phyloP scores from a whole-genome alignment of 2,329 filamentous ascomycete genomes.

The Waltergamsia citrina region DNA sequence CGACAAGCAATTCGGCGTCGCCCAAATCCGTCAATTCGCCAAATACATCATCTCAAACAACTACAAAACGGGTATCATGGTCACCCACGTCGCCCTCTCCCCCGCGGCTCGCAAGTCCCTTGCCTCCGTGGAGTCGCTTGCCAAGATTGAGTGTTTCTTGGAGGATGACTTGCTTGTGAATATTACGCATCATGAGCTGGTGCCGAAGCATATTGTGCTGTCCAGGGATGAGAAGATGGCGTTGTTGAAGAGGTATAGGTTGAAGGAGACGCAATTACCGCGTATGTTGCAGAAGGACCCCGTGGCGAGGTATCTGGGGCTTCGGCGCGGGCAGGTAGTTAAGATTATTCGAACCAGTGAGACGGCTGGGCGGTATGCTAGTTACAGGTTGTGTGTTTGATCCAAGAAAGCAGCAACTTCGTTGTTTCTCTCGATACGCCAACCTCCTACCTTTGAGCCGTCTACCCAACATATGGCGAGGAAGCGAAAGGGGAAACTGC shows the following conservation, averaged over 20 bases:
- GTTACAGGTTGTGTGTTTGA: slow-evolving; percentile 69
- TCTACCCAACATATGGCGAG: no score
- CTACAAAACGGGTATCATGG: slow-evolving; percentile 84
- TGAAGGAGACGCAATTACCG: slow-evolving; percentile 96
- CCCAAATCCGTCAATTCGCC: slow-evolving; percentile 85
- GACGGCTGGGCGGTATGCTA: slow-evolving; percentile 92
- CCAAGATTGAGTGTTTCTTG: slow-evolving; percentile 86
- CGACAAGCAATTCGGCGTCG: slow-evolving; percentile 75
- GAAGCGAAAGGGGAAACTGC: no score
- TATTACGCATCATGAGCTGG: slow-evolving; percentile 94
- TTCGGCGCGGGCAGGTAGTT: slow-evolving; percentile 88
- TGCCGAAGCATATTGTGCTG: slow-evolving; percentile 85
- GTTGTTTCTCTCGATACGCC: no score
- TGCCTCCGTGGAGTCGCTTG: slow-evolving; percentile 63
- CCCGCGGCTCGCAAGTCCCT: slow-evolving; percentile 82
- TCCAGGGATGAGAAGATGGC: slow-evolving; percentile 83
- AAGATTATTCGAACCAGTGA: slow-evolving; percentile 97
- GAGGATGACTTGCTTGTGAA: slow-evolving; percentile 96
- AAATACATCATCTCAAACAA: slow-evolving; percentile 70
- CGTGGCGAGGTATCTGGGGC: slow-evolving; percentile 81
- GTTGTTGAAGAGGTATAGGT: slow-evolving; percentile 77
- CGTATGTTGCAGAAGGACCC: slow-evolving; percentile 87
- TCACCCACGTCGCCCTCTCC: slow-evolving; percentile 75
- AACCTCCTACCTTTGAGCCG: no score
- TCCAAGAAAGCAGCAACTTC: background rate